phyloP scores from a whole-genome alignment of 805 yeast genomes.

The Zygosaccharomyces pseudorouxii region DNA sequence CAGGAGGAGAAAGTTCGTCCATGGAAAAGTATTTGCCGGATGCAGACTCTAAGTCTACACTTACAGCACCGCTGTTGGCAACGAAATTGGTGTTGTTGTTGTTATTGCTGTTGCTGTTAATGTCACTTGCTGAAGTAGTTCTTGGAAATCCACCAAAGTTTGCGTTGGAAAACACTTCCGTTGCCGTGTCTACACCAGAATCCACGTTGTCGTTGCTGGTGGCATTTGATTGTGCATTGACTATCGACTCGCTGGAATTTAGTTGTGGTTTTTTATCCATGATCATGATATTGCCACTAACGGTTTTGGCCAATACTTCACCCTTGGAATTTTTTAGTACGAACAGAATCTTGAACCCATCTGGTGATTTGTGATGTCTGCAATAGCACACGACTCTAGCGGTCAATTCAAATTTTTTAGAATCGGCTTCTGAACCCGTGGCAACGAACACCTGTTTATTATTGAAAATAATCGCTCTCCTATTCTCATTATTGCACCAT shows the following conservation, averaged over 20 bases:
- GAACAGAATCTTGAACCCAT: constrained; percentile 73
- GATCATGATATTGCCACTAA: constrained; percentile 75
- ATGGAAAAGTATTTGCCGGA: constrained; percentile 13
- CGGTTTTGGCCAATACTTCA: constrained; percentile 62
- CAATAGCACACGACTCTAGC: constrained; percentile 92
- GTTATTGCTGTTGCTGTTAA: neutral
- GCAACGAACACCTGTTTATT: constrained; percentile 76
- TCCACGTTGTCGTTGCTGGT: constrained; percentile 9
- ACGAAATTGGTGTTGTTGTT: neutral
- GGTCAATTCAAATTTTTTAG: constrained; percentile 43
- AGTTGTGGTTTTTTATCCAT: constrained; percentile 85
- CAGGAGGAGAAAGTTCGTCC: constrained; percentile 11
- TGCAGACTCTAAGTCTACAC: constrained; percentile 3
- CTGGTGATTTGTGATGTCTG: constrained; percentile 86
- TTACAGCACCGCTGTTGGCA: neutral
- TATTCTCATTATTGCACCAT: constrained; percentile 69
- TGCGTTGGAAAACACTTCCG: constrained; percentile 13
- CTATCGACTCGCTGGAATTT: constrained; percentile 9
- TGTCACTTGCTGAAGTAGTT: constrained; percentile 10
- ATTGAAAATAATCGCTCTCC: constrained; percentile 85
- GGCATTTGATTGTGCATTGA: constrained; percentile 7
- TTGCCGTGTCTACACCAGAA: constrained; percentile 13
- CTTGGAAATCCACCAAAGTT: constrained; percentile 13
- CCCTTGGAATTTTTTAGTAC: constrained; percentile 59
- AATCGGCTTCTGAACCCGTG: constrained; percentile 23